phyloP scores from a whole-genome alignment of 2,329 filamentous ascomycete genomes.

The Neocatenulostroma microsporum region DNA sequence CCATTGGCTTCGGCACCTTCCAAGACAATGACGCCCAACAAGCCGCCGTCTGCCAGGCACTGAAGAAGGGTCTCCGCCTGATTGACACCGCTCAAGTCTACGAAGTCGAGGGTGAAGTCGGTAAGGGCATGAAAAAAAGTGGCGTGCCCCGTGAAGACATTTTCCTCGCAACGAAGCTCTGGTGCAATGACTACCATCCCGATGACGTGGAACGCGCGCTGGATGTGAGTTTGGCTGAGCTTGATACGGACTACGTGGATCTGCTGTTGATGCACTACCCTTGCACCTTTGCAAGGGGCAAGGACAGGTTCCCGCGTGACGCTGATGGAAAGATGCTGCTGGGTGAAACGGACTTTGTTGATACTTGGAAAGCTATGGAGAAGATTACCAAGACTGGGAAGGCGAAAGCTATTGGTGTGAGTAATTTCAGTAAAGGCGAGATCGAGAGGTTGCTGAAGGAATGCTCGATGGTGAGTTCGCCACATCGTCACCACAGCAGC shows the following conservation, averaged over 20 bases:
- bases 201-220: constrained; percentile 57
- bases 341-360: constrained; percentile 43
- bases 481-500: constrained; percentile 14
- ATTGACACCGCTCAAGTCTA: constrained; percentile 37
- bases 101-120: constrained; percentile 58
- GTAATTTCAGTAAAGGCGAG: too few relatives aligned
- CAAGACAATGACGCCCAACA: constrained; percentile 29
- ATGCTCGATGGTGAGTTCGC: constrained; percentile 27
- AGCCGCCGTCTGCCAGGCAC: constrained; percentile 36
- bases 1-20: constrained; percentile 45
- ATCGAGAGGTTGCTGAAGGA: constrained; percentile 42
- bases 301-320: constrained; percentile 40
- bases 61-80: constrained; percentile 48
- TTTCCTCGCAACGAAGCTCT: constrained; percentile 60
- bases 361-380: constrained; percentile 44
- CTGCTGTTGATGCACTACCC: constrained; percentile 64
- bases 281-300: constrained; percentile 44
- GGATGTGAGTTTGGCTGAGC: constrained; percentile 51
- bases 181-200: constrained; percentile 61
- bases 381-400: constrained; percentile 29
- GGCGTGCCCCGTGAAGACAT: constrained; percentile 57
- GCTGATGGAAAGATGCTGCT: constrained; percentile 35
- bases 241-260: constrained; percentile 60
- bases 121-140: constrained; percentile 55
- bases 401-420: constrained; percentile 44